Evolutionary conservation across 192 early-diverging fungal species (phyloP), one percentile per base, ranked within the genome.

Genomic region (Coemansia sp.): DNA sequence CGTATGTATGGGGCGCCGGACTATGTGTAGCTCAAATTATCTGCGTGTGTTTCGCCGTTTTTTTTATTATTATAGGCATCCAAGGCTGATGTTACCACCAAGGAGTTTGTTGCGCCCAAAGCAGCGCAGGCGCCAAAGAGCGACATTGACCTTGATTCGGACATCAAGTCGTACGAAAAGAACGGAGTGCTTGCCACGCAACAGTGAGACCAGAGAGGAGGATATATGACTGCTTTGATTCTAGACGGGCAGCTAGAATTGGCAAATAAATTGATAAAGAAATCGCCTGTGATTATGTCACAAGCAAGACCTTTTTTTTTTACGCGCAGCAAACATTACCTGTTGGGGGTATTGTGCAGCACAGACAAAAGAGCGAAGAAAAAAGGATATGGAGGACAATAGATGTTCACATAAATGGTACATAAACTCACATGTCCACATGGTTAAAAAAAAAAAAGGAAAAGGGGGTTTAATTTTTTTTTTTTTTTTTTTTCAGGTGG

Each of bases 151-250:
- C 62, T 79, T 29, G 68, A 69, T 1, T 58, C 67, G 1, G 77
- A 79, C 41, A 53, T 79, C 43, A 79, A 79, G 64, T 35, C 77
- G 9, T 79, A 79, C 56, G 77, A 79, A 46, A 67, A 74, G 71
- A 70, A 59, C 25, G 77, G 77, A 15, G 53, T 59, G 25, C 22
- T n/a, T n/a, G n/a, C n/a, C n/a, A n/a, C n/a, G n/a, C n/a, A n/a
- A n/a, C n/a, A n/a, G n/a, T n/a, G n/a, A n/a, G n/a, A n/a, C n/a
- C n/a, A n/a, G n/a, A n/a, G n/a, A n/a, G n/a, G n/a, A n/a, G n/a
- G n/a, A n/a, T n/a, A 51, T 27, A 6, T 3, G 22, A 51, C 47
- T 51, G 15, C 39, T 54, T 32, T 54, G 51, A 54, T 54, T 32
- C 17, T 54, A 54, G 14, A 11, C 27, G 27, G 15, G n/a, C n/a